Evolutionary conservation across 2,329 filamentous ascomycete species (phyloP).

Genomic region (Paecilomyces fulvus): DNA sequence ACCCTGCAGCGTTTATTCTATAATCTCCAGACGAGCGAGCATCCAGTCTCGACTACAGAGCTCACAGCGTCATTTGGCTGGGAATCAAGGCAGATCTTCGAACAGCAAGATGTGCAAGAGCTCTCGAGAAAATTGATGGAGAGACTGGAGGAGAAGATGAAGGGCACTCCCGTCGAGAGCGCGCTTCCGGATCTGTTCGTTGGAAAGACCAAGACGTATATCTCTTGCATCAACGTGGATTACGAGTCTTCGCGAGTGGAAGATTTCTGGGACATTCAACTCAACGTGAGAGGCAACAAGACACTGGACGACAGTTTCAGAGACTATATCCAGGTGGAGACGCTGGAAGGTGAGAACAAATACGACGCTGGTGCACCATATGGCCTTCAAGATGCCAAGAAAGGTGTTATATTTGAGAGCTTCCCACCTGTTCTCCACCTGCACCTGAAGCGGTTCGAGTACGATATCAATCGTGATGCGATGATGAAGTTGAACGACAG

Average conservation of each 20-base stretch:
- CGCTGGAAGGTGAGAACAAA: constrained; percentile 95
- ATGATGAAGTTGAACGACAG: constrained; percentile 85
- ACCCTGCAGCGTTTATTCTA: constrained; percentile 92
- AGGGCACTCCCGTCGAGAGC: constrained; percentile 85
- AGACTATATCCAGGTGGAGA: constrained; percentile 94
- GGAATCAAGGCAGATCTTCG: constrained; percentile 96
- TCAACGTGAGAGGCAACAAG: constrained; percentile 92
- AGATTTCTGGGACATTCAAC: constrained; percentile 98
- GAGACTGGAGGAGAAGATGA: constrained; percentile 95
- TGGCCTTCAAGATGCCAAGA: constrained; percentile 92
- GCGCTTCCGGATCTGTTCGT: constrained; percentile 86
- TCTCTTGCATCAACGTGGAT: constrained; percentile 95
- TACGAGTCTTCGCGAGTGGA: constrained; percentile 94
- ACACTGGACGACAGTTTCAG: constrained; percentile 89
- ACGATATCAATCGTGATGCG: constrained; percentile 88
- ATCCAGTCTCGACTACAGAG: constrained; percentile 81
- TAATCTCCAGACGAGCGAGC: constrained; percentile 76
- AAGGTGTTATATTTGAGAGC: constrained; percentile 92
- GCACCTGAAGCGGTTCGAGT: constrained; percentile 95
- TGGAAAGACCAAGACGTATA: constrained; percentile 97
- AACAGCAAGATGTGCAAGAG: constrained; percentile 98
- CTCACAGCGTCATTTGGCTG: constrained; percentile 95
- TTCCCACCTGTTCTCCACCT: constrained; percentile 92
- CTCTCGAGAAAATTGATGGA: constrained; percentile 96
- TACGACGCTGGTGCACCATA: constrained; percentile 86